These are phyloP conservation scores for Capsicum baccatum DNA, from an alignment of 257 asterid genomes.

Conservation along the genomic window DNA sequence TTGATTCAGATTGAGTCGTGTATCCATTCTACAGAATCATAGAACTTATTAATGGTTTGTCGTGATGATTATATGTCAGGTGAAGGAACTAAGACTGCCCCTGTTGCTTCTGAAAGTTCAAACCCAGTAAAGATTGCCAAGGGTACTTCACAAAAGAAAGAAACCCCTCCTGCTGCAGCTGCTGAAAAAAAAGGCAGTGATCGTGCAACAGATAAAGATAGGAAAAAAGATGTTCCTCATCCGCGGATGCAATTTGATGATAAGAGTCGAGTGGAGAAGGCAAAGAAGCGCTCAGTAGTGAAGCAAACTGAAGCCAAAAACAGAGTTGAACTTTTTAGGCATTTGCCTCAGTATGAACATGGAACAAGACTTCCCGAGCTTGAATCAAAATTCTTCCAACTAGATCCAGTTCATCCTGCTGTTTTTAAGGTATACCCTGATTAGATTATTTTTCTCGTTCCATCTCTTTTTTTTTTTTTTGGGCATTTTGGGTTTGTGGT, in stretches of 20 bases:
- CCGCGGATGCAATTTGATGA: conserved; percentile 99
- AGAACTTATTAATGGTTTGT: neutral
- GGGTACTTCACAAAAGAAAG: conserved; percentile 65
- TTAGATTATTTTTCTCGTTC: neutral
- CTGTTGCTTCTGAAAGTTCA: conserved; percentile 57
- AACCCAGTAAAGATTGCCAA: conserved; percentile 62
- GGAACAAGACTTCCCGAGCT: conserved; percentile 74
- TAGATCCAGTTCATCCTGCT: conserved; percentile 80
- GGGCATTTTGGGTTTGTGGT: neutral
- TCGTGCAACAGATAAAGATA: conserved; percentile 81
- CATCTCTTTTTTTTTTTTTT: neutral
- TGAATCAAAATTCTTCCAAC: conserved; percentile 75
- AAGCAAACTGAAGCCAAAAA: conserved; percentile 84
- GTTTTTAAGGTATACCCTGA: conserved; percentile 65
- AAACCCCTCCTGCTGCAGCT: conserved; percentile 61
- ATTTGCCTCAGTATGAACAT: conserved; percentile 91
- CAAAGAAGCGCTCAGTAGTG: conserved; percentile 86
- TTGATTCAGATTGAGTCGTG: neutral
- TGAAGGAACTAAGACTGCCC: conserved; percentile 59
- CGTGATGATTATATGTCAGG: conserved; percentile 43
- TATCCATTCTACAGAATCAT: conserved; percentile 1
- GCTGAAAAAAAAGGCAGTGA: conserved; percentile 69
- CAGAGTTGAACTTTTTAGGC: conserved; percentile 95
- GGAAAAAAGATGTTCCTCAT: conserved; percentile 93
- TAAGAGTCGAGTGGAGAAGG: conserved; percentile 84